Conservation (phyloP, 768 basidiomycete genomes). For the Goffeauzyma gilvescens region DNA sequence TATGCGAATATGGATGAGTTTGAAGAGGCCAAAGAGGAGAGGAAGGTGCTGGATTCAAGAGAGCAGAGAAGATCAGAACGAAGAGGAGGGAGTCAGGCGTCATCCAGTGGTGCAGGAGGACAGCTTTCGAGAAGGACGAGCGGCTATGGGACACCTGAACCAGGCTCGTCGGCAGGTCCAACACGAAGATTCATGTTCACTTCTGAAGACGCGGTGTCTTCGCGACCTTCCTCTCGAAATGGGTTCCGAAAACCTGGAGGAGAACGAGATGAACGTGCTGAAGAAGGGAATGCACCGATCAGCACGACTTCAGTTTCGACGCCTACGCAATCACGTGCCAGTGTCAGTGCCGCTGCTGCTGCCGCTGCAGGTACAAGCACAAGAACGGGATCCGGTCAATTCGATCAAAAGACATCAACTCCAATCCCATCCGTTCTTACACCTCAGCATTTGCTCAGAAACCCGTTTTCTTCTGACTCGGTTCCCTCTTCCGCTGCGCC, state of each 20-base stretch:
- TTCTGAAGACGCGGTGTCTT: slow-evolving; percentile 30
- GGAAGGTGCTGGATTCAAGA: slow-evolving; percentile 65
- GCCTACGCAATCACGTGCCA: slow-evolving; percentile 7
- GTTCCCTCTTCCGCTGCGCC: neutral
- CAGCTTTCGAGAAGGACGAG: too few species aligned
- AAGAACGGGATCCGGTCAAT: slow-evolving; percentile 5
- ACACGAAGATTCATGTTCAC: slow-evolving; percentile 34
- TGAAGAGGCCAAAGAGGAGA: slow-evolving; percentile 72
- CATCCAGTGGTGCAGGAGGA: slow-evolving; percentile 30
- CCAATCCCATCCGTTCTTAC: slow-evolving; percentile 85
- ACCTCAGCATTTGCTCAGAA: slow-evolving; percentile 36
- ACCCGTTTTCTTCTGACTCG: slow-evolving; percentile 11
- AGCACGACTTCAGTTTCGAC: slow-evolving; percentile 6
- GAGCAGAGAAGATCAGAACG: slow-evolving; percentile 40
- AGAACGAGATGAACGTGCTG: slow-evolving; percentile 24
- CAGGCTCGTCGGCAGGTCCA: slow-evolving; percentile 33
- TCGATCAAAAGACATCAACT: slow-evolving; percentile 35
- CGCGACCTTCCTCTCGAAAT: slow-evolving; percentile 57
- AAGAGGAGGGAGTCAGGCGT: slow-evolving; percentile 29
- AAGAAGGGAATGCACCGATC: slow-evolving; percentile 19
- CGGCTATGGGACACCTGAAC: slow-evolving; percentile 16
- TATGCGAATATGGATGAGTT: slow-evolving; percentile 73
- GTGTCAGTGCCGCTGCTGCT: too few species aligned
- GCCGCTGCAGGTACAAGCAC: slow-evolving; percentile 5
- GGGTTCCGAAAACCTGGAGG: slow-evolving; percentile 72